A percentile compares a stretch with the other conserved stretches of the same genome.
Evolutionary conservation across 352 stramenopile species (phyloP).

Genomic region (Elongisporangium senticosum): DNA sequence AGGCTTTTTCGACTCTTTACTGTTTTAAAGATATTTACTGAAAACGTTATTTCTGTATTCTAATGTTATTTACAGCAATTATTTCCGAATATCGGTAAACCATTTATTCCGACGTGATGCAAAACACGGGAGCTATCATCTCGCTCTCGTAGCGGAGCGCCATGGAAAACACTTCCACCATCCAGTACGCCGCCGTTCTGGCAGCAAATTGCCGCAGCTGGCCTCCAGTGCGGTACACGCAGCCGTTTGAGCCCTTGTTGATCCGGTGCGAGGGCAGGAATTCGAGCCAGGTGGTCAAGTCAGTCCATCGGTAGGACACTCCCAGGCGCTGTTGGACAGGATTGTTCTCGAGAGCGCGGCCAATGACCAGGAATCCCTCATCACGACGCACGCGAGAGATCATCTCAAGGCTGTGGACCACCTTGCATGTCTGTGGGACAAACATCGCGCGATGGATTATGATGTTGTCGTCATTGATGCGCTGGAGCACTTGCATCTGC

Average conservation of each 20-base stretch:
- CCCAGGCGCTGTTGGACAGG: slow-evolving; percentile 47
- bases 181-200: slow-evolving; percentile 43
- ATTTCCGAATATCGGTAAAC: not conserved
- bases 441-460: slow-evolving; percentile 18
- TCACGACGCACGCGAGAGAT: slow-evolving; percentile 10
- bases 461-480: slow-evolving; percentile 21
- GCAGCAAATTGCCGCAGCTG: slow-evolving; percentile 33
- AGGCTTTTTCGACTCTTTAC: too few relatives aligned
- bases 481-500: slow-evolving; percentile 15
- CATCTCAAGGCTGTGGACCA: slow-evolving; percentile 17
- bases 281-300: slow-evolving; percentile 40
- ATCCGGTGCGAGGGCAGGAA: slow-evolving; percentile 22
- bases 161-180: slow-evolving; percentile 59
- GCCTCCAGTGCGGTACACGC: slow-evolving; percentile 44
- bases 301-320: slow-evolving; percentile 39
- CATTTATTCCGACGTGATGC: not conserved
- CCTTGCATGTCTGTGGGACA: slow-evolving; percentile 13
- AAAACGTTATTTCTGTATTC: too few relatives aligned
- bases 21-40: too few relatives aligned
- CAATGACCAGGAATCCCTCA: not conserved
- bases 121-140: slow-evolving; percentile 46
- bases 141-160: slow-evolving; percentile 49
- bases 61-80: not conserved
- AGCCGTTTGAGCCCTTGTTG: slow-evolving; percentile 15
- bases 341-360: slow-evolving; percentile 14